Conservation (phyloP, 2,329 filamentous ascomycete genomes). For the Ramularia endophylla region DNA sequence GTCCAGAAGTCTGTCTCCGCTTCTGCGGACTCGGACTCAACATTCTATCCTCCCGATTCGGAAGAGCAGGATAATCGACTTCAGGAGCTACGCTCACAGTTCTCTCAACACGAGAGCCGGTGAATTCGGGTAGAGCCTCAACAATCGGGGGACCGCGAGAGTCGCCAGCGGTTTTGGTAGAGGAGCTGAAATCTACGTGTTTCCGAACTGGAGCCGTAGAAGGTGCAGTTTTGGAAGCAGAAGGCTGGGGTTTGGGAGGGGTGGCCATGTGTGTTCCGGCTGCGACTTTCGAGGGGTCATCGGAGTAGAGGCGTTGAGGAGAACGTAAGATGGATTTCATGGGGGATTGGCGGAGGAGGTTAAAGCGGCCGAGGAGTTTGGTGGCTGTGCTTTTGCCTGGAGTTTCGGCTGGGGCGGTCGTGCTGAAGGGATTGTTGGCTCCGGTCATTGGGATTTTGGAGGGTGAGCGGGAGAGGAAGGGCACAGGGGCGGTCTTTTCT, state of each 20-base stretch:
- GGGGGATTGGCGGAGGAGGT: slow-evolving; percentile 47
- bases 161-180: slow-evolving; percentile 36
- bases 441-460: slow-evolving; percentile 20
- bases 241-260: slow-evolving; percentile 27
- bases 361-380: slow-evolving; percentile 38
- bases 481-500: slow-evolving; percentile 12
- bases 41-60: slow-evolving; percentile 10
- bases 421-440: not conserved
- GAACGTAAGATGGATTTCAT: slow-evolving; percentile 60
- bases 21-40: slow-evolving; percentile 30
- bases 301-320: slow-evolving; percentile 53
- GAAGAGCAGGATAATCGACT: not conserved
- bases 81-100: slow-evolving; percentile 10
- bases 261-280: slow-evolving; percentile 52
- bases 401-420: slow-evolving; percentile 14
- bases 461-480: slow-evolving; percentile 30
- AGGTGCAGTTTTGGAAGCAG: slow-evolving; percentile 39
- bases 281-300: slow-evolving; percentile 53
- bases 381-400: slow-evolving; percentile 27
- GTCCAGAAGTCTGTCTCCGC: slow-evolving; percentile 30
- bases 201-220: slow-evolving; percentile 62
- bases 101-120: too few relatives aligned
- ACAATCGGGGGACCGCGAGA: too few relatives aligned
- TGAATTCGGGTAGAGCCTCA: too few relatives aligned
- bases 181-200: slow-evolving; percentile 72